These are phyloP conservation scores for Baudoinia panamericana DNA, from an alignment of 495 filamentous ascomycete species.

Conservation along the genomic window DNA sequence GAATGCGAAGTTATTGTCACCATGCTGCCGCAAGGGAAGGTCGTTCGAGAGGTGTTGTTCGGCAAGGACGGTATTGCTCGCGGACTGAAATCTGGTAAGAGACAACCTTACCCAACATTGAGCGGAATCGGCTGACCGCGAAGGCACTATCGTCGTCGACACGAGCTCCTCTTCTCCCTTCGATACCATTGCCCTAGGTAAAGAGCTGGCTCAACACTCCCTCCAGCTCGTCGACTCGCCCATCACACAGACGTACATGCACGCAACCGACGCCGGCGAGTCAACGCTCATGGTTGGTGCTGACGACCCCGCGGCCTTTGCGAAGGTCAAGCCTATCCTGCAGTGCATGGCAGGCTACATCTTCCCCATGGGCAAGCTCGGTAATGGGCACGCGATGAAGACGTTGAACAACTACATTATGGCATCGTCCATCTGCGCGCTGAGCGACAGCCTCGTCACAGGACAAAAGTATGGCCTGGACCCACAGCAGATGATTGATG, in stretches of 20 bases:
- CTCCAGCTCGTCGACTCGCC: conserved; percentile 24
- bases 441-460: conserved; percentile 22
- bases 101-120: too few relatives aligned
- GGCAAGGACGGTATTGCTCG: conserved; percentile 22
- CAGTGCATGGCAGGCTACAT: conserved; percentile 20
- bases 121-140: neutral
- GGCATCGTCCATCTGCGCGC: conserved; percentile 21
- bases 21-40: conserved; percentile 25
- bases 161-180: conserved; percentile 24
- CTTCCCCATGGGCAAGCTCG: conserved; percentile 21
- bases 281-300: conserved; percentile 22
- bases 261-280: conserved; percentile 22
- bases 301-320: conserved; percentile 13
- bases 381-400: conserved; percentile 27
- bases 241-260: conserved; percentile 25
- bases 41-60: conserved; percentile 23
- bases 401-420: conserved; percentile 28
- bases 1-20: conserved; percentile 25
- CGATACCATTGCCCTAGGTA: conserved; percentile 21
- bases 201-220: conserved; percentile 19
- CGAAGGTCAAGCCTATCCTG: conserved; percentile 22
- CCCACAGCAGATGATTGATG: conserved; percentile 26
- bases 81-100: conserved; percentile 19
- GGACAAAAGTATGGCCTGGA: conserved; percentile 26
- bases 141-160: conserved; percentile 23